Percentiles rank a stretch among this genome's conserved stretches.
These are phyloP conservation scores for Penicillium sp. DNA, from an alignment of 2,329 filamentous ascomycete genomes.

Conservation along the genomic window DNA sequence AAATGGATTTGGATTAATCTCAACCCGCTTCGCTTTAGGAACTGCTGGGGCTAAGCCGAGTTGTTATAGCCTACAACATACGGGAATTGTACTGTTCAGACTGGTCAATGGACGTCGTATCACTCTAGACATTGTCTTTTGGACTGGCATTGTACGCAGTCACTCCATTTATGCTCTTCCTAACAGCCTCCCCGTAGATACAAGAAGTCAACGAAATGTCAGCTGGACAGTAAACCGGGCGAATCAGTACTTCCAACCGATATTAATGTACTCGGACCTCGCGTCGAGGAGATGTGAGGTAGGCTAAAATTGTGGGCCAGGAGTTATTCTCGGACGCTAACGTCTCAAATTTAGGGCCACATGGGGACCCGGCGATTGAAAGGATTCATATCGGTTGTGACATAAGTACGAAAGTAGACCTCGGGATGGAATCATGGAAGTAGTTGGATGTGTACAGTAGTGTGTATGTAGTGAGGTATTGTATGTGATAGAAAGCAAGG, in stretches of 20 bases:
- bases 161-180: too few species aligned
- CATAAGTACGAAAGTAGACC: too few species aligned
- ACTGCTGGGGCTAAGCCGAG: background rate
- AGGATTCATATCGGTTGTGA: too few species aligned
- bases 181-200: background rate
- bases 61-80: too few species aligned
- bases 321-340: conserved; percentile 24
- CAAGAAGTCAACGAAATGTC: background rate
- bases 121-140: background rate
- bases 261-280: conserved; percentile 14
- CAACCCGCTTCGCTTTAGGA: background rate
- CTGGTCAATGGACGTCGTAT: too few species aligned
- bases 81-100: too few species aligned
- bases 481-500: too few species aligned
- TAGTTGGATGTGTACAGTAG: too few species aligned
- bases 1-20: conserved; percentile 11
- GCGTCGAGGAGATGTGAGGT: background rate
- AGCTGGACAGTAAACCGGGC: background rate
- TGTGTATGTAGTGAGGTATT: too few species aligned
- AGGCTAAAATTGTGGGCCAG: conserved; percentile 13
- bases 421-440: too few species aligned
- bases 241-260: conserved; percentile 6
- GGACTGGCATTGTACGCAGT: too few species aligned
- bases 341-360: conserved; percentile 21
- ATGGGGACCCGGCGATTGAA: too few species aligned